Percentiles rank a stretch among this genome's conserved stretches.
Conservation (phyloP, 129 eudicot genomes). For the Oenanthe sinensis region DNA sequence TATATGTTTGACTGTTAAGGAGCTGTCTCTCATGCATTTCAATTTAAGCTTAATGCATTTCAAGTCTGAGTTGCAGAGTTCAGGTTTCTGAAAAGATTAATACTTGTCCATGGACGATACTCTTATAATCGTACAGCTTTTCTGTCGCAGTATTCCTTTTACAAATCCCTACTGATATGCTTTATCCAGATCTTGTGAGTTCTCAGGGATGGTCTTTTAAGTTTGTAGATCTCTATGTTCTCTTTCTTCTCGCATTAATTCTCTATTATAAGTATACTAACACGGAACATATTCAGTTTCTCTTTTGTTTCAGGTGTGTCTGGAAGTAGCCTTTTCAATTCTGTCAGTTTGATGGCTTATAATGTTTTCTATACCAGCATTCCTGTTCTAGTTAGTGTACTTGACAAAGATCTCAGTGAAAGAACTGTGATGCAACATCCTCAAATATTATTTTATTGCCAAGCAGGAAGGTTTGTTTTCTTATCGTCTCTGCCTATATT, state of each 20-base stretch:
- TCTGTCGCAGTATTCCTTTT: constrained; percentile 90
- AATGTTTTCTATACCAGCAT: constrained; percentile 94
- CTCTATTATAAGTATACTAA: constrained; percentile 19
- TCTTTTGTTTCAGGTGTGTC: constrained; percentile 92
- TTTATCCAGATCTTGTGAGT: constrained; percentile 97
- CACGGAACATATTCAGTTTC: constrained; percentile 51
- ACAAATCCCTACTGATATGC: constrained; percentile 81
- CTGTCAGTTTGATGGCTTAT: constrained; percentile 98
- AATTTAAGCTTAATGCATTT: too few relatives aligned
- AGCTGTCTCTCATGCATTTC: background rate
- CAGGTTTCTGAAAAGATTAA: constrained; percentile 79
- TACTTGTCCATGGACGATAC: constrained; percentile 97
- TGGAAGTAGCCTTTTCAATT: constrained; percentile 96
- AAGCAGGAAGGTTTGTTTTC: constrained; percentile 74
- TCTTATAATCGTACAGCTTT: constrained; percentile 96
- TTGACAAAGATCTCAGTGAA: constrained; percentile 94
- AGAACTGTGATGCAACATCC: constrained; percentile 97
- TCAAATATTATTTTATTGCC: constrained; percentile 88
- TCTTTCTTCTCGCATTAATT: background rate
- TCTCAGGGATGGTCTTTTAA: background rate
- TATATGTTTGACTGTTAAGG: background rate
- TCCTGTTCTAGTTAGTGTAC: constrained; percentile 89
- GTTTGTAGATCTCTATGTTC: background rate
- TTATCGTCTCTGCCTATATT: background rate
- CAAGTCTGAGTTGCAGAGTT: constrained; percentile 95